Evolutionary conservation across 164 flowering plant species (phyloP).

Genomic region (Umbilicus rupestris): DNA sequence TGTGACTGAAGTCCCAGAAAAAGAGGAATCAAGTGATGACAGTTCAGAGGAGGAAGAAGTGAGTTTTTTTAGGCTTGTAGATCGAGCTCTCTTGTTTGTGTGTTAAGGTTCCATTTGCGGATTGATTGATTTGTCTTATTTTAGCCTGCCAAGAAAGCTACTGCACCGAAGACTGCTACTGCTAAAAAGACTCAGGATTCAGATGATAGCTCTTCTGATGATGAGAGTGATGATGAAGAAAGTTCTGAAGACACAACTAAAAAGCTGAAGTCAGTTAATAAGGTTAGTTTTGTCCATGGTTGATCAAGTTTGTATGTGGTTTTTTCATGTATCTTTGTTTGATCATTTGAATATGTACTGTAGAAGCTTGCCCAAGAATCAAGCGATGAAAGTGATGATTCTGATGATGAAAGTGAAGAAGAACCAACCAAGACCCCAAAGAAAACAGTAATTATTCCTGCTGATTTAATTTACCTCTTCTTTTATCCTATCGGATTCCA

Average conservation of each 20-base stretch:
- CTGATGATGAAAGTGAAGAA: constrained; percentile 26
- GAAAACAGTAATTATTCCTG: constrained; percentile 21
- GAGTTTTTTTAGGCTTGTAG: not conserved
- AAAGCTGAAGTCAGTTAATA: constrained; percentile 12
- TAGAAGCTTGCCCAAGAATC: constrained; percentile 15
- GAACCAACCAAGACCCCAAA: constrained; percentile 34
- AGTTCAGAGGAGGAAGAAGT: not conserved
- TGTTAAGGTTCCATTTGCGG: not conserved
- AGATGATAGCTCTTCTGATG: not conserved
- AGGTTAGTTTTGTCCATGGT: constrained; percentile 11
- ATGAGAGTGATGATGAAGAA: constrained; percentile 4
- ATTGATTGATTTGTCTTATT: not conserved
- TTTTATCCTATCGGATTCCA: not conserved
- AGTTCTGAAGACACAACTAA: constrained; percentile 29
- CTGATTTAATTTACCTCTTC: not conserved
- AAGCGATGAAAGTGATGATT: constrained; percentile 22
- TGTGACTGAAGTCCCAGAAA: not conserved
- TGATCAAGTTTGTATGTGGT: not conserved
- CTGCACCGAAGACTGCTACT: not conserved
- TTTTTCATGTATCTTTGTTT: not conserved
- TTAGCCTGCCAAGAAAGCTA: not conserved
- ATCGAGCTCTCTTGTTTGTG: not conserved
- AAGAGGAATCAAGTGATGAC: not conserved
- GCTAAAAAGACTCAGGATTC: constrained; percentile 12
- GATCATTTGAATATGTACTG: not conserved